These are phyloP conservation scores for Pseudonitzschia multistriata DNA, from an alignment of 108 stramenopile genomes.

Conservation along the genomic window DNA sequence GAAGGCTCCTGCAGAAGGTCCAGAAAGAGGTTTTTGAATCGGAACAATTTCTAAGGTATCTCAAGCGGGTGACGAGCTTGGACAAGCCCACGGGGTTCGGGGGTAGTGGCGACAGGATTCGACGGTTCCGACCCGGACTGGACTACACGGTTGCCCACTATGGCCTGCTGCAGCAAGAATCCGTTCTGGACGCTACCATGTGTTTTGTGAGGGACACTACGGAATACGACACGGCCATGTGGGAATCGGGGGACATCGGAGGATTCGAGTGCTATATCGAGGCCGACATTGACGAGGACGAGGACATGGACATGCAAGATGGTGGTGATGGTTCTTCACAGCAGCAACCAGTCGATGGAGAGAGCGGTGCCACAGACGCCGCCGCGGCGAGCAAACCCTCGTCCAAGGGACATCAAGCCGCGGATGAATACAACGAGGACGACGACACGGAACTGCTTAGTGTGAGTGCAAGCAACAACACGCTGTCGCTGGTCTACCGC, in stretches of 20 bases:
- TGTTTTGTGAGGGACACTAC: constrained; percentile 57
- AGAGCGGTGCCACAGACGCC: constrained; percentile 6
- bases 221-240: constrained; percentile 66
- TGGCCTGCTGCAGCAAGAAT: constrained; percentile 50
- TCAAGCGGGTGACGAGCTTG: constrained; percentile 58
- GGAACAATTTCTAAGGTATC: constrained; percentile 52
- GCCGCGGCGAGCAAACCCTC: constrained; percentile 17
- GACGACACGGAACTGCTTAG: constrained; percentile 90
- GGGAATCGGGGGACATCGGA: constrained; percentile 91
- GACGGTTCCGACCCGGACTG: constrained; percentile 93
- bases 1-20: constrained; percentile 44
- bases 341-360: background rate
- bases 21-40: constrained; percentile 59
- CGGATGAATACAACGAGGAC: constrained; percentile 89
- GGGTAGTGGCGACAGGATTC: constrained; percentile 45
- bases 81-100: constrained; percentile 56
- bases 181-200: constrained; percentile 88
- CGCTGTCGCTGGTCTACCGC: constrained; percentile 87
- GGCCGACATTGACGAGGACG: constrained; percentile 85
- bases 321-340: too few relatives aligned
- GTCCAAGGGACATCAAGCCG: constrained; percentile 22
- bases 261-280: constrained; percentile 97
- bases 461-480: constrained; percentile 92
- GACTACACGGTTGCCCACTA: constrained; percentile 98
- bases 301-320: constrained; percentile 5